A percentile compares a stretch with the other conserved stretches of the same genome.
Conservation (phyloP, 2,329 filamentous ascomycete genomes). For the Cercospora citrullina region DNA sequence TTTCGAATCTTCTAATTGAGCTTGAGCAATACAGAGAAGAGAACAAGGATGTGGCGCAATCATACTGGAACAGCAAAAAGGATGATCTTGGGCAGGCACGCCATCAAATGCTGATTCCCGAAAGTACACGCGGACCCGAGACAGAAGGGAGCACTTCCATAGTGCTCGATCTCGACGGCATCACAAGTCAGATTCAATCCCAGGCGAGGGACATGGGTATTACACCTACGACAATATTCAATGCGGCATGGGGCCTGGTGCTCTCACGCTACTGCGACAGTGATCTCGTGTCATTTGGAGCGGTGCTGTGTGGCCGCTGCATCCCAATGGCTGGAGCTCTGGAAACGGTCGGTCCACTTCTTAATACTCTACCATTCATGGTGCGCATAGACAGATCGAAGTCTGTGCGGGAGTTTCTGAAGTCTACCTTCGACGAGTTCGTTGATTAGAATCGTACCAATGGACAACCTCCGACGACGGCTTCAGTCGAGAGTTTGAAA, state of each 20-base stretch:
- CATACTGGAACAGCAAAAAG: neutral
- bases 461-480: constrained; percentile 2
- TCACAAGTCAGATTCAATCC: neutral
- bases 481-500: neutral
- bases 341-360: constrained; percentile 2
- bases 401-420: neutral
- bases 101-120: neutral
- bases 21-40: neutral
- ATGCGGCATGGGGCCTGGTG: constrained; percentile 6
- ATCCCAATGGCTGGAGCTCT: constrained; percentile 4
- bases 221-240: neutral
- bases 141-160: neutral
- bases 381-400: neutral
- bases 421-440: neutral
- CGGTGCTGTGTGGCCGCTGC: constrained; percentile 4
- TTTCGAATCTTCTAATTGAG: neutral
- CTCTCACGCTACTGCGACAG: neutral
- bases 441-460: neutral
- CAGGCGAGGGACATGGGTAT: neutral
- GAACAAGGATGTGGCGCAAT: neutral
- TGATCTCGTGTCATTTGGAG: neutral
- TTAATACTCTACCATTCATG: constrained; percentile 4
- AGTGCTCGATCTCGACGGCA: neutral
- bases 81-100: neutral
- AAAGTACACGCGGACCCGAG: neutral